phyloP scores from a whole-genome alignment of 148 eudicot species.

The Silene conica region DNA sequence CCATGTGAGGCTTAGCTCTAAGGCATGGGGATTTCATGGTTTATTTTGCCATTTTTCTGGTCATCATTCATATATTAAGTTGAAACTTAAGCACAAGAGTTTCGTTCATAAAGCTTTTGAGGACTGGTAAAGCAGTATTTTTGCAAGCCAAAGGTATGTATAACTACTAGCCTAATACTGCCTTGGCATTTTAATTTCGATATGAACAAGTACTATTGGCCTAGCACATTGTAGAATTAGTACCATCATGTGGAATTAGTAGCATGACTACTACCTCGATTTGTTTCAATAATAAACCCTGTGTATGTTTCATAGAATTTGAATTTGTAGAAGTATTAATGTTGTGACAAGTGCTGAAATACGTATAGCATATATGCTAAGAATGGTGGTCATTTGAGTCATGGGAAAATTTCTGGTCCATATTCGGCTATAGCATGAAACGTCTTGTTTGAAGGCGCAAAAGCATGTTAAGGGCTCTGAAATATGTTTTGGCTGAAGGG shows the following conservation, averaged over 20 bases:
- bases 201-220: not conserved
- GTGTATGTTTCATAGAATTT: too few species aligned
- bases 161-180: not conserved
- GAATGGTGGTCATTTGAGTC: too few species aligned
- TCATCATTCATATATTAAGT: slow-evolving; percentile 11
- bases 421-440: too few species aligned
- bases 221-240: too few species aligned
- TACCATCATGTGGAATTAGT: too few species aligned
- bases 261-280: too few species aligned
- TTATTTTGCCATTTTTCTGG: slow-evolving; percentile 6
- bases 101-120: not conserved
- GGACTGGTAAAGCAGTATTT: not conserved
- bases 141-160: slow-evolving; percentile 11
- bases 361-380: too few species aligned
- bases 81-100: slow-evolving; percentile 6
- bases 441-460: not conserved
- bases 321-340: too few species aligned
- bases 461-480: not conserved
- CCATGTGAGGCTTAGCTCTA: slow-evolving; percentile 33
- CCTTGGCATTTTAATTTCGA: not conserved
- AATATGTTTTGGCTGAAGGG: slow-evolving; percentile 6
- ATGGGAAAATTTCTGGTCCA: too few species aligned
- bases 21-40: slow-evolving; percentile 46
- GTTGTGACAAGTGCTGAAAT: too few species aligned
- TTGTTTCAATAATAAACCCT: too few species aligned